Conservation (phyloP, 768 basidiomycete species). For the Strobilomyces echinocephalus region DNA sequence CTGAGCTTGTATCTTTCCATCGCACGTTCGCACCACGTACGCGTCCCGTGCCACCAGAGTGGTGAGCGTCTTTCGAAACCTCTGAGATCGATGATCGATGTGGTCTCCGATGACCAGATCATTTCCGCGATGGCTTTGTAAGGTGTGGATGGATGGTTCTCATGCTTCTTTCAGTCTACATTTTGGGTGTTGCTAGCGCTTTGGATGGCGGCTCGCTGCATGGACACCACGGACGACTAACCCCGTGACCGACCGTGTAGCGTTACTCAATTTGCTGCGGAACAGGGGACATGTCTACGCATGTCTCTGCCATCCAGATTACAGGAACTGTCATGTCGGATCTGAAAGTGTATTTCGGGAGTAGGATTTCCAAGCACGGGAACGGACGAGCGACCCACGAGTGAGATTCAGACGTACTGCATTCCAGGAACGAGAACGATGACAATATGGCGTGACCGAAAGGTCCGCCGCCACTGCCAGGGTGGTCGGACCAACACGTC, state of each 20-base stretch:
- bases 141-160: constrained; percentile 1
- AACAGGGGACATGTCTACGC: not conserved
- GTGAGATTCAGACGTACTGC: not conserved
- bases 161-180: constrained; percentile 6
- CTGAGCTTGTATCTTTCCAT: constrained; percentile 16
- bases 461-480: constrained; percentile 16
- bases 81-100: constrained; percentile 22
- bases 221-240: constrained; percentile 6
- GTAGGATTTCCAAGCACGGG: not conserved
- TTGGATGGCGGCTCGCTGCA: constrained; percentile 1
- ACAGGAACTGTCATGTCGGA: constrained; percentile 1
- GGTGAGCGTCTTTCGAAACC: constrained; percentile 7
- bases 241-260: not conserved
- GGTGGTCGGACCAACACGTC: constrained; percentile 16
- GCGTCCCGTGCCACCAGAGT: constrained; percentile 9
- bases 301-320: constrained; percentile 4
- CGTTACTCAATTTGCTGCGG: not conserved
- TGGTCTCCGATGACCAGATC: constrained; percentile 3
- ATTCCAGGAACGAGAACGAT: constrained; percentile 4
- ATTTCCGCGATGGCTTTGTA: constrained; percentile 24
- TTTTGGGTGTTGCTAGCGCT: constrained; percentile 8
- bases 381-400: constrained; percentile 1
- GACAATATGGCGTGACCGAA: constrained; percentile 3
- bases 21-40: constrained; percentile 25
- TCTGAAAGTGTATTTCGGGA: not conserved